Evolutionary conservation across 164 flowering plant genomes (phyloP), one percentile per base, ranked within the genome.

Genomic region (Litsea cubeba): DNA sequence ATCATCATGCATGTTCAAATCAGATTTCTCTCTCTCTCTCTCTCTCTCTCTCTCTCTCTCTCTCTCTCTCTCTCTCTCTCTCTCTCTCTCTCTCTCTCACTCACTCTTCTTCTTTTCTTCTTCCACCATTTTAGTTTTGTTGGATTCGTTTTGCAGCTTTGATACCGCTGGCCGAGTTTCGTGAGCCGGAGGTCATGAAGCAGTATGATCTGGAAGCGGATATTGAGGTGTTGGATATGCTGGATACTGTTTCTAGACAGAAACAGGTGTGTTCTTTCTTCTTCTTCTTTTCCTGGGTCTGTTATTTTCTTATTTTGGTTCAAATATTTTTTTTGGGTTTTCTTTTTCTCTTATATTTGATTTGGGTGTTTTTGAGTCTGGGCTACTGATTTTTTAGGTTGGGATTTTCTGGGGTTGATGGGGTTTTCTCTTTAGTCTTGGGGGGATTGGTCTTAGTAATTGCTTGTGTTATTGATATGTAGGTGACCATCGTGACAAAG

Each of bases 81-180:
- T 74, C 73, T 66, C 63, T 17, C 12, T 50, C 20, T 18, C 25
- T 32, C 11, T 28, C 25, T 62, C 2, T 8, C 7, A 64, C 76
- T 49, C 1, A 4, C 2, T 1, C 3, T 23, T 2, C 10, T 0
- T 12, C 10, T 2, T 35, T 26, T 63, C 25, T n/a, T 3, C 17
- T 14, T 11, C 2, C 12, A 4, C n/a, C 18, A 15, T 54, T 18
- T 20, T 17, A 54, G 17, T 70, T 30, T 30, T 22, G 50, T 12
- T 25, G 40, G 25, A 10, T 70, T 24, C 15, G 62, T 74, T 12
- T 69, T 63, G 79, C 72, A 90, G 97, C 94, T 78, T 72, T 88
- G 79, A 88, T 91, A 75, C 94, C 97, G 0, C 70, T 85, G 76
- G 32, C 24, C 62, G 97, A 91, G 85, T 82, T 86, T 35, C 80